Evolutionary conservation across 192 early-diverging fungal species (phyloP), one percentile per base, ranked within the genome.

Genomic region (Anaeromyces robustus): DNA sequence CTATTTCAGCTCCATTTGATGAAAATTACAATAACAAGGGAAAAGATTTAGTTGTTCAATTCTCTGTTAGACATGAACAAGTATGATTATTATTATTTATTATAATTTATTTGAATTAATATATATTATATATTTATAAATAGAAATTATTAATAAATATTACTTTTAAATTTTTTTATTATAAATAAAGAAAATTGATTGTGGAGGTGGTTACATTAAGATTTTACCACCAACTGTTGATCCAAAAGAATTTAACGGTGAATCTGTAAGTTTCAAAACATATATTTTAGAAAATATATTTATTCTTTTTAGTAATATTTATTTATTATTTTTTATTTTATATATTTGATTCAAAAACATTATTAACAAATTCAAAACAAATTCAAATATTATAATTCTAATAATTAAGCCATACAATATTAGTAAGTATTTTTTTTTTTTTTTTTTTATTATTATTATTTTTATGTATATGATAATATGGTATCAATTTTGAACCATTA

Each of bases 151-250:
- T 41, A 16, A 41, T 16, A 41, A 17, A 16, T 12, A 16, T 16
- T 41, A 16, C 14, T 41, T 41, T 12, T 16, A 9, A 41, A 16
- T 12, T 41, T 16, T 16, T 41, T 41, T 41, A 16, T 12, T 41
- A 41, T 22, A 2, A n/a, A 11, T 22, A 68, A n/a, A 68, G 52
- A 68, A 82, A 29, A 30, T 77, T 83, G 95, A 96, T 83, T 98
- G 96, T 84, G 95, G 95, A 77, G 96, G 96, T 82, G 94, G 94
- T 32, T 96, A 96, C 84, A 84, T 96, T 78, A 96, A 96, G 92
- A 87, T 98, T 80, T 85, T 96, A 79, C 93, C 95, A 41, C 87
- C 90, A n/a, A 87, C 87, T n/a, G 89, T 94, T 68, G 93, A 97
- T 80, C 88, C 93, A 32, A 85, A 85, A 41, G 89, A 87, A 81